These are phyloP conservation scores for Tetrahymena malaccensis DNA, from an alignment of 73 alveolate species.

Conservation along the genomic window DNA sequence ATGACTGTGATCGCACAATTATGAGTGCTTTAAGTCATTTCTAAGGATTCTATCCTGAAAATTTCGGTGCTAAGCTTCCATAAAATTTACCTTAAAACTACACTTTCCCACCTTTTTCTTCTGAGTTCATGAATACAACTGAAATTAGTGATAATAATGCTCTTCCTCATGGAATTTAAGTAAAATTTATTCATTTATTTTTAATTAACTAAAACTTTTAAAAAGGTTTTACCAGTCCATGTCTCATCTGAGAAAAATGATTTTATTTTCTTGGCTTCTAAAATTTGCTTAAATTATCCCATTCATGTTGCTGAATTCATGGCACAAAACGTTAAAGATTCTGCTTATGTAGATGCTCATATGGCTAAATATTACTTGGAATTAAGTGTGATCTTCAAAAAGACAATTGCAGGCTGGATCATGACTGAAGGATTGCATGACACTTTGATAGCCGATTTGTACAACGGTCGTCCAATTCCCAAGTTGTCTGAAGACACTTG, in stretches of 20 bases:
- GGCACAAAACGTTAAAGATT: background rate
- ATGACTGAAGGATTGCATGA: background rate
- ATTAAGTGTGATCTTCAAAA: background rate
- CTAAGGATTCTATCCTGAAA: slow-evolving; percentile 77
- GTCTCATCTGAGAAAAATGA: background rate
- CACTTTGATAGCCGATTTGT: background rate
- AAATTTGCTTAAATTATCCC: background rate
- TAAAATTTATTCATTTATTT: background rate
- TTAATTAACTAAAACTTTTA: background rate
- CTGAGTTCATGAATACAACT: background rate
- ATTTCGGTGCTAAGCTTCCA: slow-evolving; percentile 34
- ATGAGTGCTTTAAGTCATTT: slow-evolving; percentile 74
- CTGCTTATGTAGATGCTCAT: background rate
- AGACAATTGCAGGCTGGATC: background rate
- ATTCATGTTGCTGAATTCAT: background rate
- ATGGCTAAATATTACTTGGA: background rate
- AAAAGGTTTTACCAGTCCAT: background rate
- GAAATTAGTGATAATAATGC: slow-evolving; percentile 8
- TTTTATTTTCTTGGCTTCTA: background rate
- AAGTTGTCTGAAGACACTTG: background rate
- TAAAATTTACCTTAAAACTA: background rate
- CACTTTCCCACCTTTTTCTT: slow-evolving; percentile 9
- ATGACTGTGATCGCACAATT: slow-evolving; percentile 63
- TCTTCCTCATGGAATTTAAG: background rate
- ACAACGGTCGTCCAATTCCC: background rate